Percentiles rank a stretch among this genome's conserved stretches.
These are phyloP conservation scores for Geosiphon pyriformis DNA, from an alignment of 192 early-diverging fungal genomes.

Conservation along the genomic window DNA sequence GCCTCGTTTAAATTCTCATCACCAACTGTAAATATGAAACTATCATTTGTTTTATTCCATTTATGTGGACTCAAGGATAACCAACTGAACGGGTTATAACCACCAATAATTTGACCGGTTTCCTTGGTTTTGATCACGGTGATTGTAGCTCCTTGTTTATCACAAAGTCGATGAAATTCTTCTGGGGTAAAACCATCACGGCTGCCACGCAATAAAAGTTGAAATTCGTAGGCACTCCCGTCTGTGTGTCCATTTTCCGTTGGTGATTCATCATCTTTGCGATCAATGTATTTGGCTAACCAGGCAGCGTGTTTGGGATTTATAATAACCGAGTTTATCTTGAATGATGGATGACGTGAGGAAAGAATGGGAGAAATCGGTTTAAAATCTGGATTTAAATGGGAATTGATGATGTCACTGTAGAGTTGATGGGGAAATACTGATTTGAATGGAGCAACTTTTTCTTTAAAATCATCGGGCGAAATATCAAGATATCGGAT, in stretches of 20 bases:
- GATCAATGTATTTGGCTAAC: background rate
- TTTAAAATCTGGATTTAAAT: background rate
- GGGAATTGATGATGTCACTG: background rate
- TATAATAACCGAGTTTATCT: background rate
- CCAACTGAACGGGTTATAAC: background rate
- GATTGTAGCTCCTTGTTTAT: background rate
- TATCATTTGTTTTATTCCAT: conserved; percentile 5
- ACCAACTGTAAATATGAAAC: background rate
- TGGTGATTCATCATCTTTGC: background rate
- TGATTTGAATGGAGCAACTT: conserved; percentile 1
- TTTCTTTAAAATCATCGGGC: conserved; percentile 1
- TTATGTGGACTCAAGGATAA: background rate
- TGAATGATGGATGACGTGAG: background rate
- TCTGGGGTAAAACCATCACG: background rate
- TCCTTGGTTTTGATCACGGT: background rate
- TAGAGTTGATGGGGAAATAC: conserved; percentile 17
- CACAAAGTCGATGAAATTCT: background rate
- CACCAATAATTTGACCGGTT: background rate
- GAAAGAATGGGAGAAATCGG: background rate
- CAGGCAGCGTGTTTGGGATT: background rate
- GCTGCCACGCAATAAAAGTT: background rate
- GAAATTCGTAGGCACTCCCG: background rate
- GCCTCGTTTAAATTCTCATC: background rate
- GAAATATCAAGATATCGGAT: conserved; percentile 21
- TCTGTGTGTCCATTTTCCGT: background rate